phyloP scores from a whole-genome alignment of 202 grass and related monocot genomes.

The Dendrocalamus latiflorus region DNA sequence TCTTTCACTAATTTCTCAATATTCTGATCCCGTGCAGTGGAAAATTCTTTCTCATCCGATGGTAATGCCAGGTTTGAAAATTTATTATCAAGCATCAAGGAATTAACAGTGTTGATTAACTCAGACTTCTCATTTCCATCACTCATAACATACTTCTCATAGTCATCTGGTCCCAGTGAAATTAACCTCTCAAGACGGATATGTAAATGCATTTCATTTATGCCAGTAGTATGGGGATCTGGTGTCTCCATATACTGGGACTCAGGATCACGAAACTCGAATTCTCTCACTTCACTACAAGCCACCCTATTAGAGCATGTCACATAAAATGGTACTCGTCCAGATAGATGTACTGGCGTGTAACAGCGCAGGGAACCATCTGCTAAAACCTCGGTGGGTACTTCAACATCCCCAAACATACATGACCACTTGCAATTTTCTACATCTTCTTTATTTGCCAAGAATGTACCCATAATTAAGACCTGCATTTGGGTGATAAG shows the following conservation, averaged over 20 bases:
- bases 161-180: slow-evolving; percentile 55
- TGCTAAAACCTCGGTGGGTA: slow-evolving; percentile 69
- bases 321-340: slow-evolving; percentile 84
- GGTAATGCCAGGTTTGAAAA: slow-evolving; percentile 30
- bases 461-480: slow-evolving; percentile 88
- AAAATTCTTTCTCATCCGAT: slow-evolving; percentile 46
- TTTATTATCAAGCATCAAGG: slow-evolving; percentile 70
- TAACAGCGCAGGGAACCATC: slow-evolving; percentile 83
- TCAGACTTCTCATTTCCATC: slow-evolving; percentile 49
- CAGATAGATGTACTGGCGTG: slow-evolving; percentile 64
- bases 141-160: slow-evolving; percentile 43
- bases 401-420: slow-evolving; percentile 97
- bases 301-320: slow-evolving; percentile 94
- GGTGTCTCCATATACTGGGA: slow-evolving; percentile 49
- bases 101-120: slow-evolving; percentile 63
- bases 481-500: slow-evolving; percentile 47
- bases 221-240: slow-evolving; percentile 39
- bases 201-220: slow-evolving; percentile 87
- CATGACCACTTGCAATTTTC: slow-evolving; percentile 92
- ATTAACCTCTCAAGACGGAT: slow-evolving; percentile 90
- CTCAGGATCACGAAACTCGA: slow-evolving; percentile 62
- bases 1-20: slow-evolving; percentile 77
- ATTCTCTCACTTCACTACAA: slow-evolving; percentile 96
- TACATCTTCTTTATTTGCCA: slow-evolving; percentile 74
- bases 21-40: slow-evolving; percentile 44